Conservation (phyloP, 2,329 filamentous ascomycete species). For the Aspergillus terreus region DNA sequence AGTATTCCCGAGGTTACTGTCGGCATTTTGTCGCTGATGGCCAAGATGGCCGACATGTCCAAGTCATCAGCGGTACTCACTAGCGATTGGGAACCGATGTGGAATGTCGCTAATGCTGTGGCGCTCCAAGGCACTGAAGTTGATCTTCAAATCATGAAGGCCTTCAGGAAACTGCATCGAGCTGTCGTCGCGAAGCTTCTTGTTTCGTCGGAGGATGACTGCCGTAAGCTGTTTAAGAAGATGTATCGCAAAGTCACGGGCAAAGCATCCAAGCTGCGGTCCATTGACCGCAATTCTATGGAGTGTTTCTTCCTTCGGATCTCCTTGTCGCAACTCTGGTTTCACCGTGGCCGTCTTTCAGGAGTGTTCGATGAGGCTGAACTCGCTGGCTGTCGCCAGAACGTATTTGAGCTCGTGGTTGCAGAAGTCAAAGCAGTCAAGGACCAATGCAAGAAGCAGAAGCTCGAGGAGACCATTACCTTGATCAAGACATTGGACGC, state of each 20-base stretch:
- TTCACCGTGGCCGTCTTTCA: conserved; percentile 27
- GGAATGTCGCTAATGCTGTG: conserved; percentile 34
- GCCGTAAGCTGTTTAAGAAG: conserved; percentile 32
- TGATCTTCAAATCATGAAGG: conserved; percentile 34
- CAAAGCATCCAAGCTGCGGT: conserved; percentile 27
- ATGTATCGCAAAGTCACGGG: conserved; percentile 29
- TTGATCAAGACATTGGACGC: conserved; percentile 36
- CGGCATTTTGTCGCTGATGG: conserved; percentile 37
- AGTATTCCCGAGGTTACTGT: conserved; percentile 24
- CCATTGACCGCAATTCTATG: conserved; percentile 32
- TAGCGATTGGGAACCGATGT: conserved; percentile 33
- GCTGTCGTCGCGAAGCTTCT: conserved; percentile 34
- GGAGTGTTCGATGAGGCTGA: conserved; percentile 27
- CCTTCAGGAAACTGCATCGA: conserved; percentile 34
- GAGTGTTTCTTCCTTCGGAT: conserved; percentile 34
- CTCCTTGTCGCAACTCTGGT: conserved; percentile 33
- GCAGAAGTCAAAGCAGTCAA: conserved; percentile 34
- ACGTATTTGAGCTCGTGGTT: conserved; percentile 32
- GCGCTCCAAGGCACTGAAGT: conserved; percentile 27
- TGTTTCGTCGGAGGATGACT: conserved; percentile 31
- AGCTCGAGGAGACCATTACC: conserved; percentile 29
- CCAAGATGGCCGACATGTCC: conserved; percentile 36
- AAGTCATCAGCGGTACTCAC: conserved; percentile 36
- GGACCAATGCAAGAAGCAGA: conserved; percentile 32
- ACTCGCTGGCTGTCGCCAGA: conserved; percentile 29